Conservation (phyloP, 805 yeast species). For the Metschnikowia cubensis region DNA sequence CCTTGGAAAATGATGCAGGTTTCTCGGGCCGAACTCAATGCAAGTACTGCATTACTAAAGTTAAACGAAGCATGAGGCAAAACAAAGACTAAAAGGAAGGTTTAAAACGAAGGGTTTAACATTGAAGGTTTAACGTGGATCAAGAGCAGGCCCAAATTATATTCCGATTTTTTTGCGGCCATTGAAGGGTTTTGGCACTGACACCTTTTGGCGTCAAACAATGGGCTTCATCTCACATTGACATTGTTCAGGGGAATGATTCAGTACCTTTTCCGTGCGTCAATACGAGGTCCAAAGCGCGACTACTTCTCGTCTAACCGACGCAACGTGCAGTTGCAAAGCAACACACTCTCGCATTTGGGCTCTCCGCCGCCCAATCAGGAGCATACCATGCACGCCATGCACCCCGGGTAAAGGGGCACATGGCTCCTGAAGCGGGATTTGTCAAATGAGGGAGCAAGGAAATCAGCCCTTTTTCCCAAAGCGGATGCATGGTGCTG, state of each 20-base stretch:
- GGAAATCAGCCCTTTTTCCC: not conserved
- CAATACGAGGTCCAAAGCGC: not conserved
- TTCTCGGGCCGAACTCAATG: not conserved
- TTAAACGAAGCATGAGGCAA: not conserved
- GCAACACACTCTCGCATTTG: not conserved
- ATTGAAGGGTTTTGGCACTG: too few species aligned
- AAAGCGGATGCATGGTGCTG: not conserved
- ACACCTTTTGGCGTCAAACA: too few species aligned
- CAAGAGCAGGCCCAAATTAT: too few species aligned
- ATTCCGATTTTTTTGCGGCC: too few species aligned
- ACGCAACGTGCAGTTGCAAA: not conserved
- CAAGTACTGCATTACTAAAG: not conserved
- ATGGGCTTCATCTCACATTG: too few species aligned
- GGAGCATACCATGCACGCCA: not conserved
- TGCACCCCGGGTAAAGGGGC: not conserved
- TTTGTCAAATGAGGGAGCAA: not conserved
- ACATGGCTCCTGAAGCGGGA: not conserved
- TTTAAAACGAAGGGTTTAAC: not conserved
- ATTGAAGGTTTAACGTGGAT: too few species aligned
- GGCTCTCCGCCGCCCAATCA: not conserved
- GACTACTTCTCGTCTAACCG: not conserved
- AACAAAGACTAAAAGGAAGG: not conserved
- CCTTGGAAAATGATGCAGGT: not conserved
- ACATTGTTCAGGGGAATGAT: not conserved
- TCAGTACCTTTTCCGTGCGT: slow-evolving; percentile 1